A percentile compares a stretch with the other conserved stretches of the same genome.
Evolutionary conservation across 2,329 filamentous ascomycete genomes (phyloP).

Genomic region (Penicillium occitanis): DNA sequence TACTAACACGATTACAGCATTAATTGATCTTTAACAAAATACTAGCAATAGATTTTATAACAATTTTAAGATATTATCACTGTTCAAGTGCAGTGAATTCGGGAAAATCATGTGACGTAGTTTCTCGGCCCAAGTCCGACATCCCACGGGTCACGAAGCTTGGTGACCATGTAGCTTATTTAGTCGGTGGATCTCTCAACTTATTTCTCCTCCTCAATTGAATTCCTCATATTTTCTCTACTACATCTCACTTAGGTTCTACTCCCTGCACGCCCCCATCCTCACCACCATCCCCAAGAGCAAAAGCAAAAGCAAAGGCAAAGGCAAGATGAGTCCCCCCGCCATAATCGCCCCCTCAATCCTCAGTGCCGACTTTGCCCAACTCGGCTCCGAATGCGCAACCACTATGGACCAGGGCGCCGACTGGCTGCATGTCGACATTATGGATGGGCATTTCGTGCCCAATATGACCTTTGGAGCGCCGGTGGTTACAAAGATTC

Average conservation of each 20-base stretch:
- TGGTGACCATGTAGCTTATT: neutral
- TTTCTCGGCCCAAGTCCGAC: neutral
- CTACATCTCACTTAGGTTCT: neutral
- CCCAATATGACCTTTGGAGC: constrained; percentile 97
- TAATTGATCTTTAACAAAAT: neutral
- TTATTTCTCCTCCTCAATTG: neutral
- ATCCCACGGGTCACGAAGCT: neutral
- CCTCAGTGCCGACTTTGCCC: constrained; percentile 91
- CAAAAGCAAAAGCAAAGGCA: no score
- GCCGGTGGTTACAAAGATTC: constrained; percentile 91
- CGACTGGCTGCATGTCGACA: constrained; percentile 94
- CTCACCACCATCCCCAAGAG: neutral
- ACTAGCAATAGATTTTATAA: neutral
- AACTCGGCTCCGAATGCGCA: constrained; percentile 81
- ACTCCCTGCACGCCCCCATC: neutral
- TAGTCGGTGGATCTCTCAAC: neutral
- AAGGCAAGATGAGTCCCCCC: constrained; percentile 60
- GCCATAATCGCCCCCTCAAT: constrained; percentile 99
- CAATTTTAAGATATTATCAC: neutral
- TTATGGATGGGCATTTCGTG: constrained; percentile 98
- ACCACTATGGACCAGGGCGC: constrained; percentile 82
- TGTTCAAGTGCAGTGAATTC: neutral
- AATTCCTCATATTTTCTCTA: neutral
- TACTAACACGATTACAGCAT: neutral
- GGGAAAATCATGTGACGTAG: neutral